Evolutionary conservation across 345 rosid genomes (phyloP), one percentile per base, ranked within the genome.

Genomic region (Corymbia maculata): DNA sequence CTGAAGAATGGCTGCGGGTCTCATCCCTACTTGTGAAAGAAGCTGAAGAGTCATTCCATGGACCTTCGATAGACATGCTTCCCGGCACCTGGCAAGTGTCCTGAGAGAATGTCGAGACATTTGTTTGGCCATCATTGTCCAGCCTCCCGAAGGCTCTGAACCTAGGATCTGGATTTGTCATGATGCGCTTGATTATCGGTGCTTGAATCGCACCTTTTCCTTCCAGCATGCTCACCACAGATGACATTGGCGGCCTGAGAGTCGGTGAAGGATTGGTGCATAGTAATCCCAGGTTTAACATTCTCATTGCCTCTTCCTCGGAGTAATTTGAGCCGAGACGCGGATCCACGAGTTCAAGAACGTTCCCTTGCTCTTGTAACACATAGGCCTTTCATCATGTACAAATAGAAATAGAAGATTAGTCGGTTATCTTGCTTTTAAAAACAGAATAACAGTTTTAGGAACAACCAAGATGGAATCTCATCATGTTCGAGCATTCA

Each of bases 181-280:
- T 52, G 59, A 88, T 90, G 52, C 97, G 94, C 92, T 93, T 97
- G 92, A 96, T 90, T 85, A 95, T 50, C 1, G 97, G 97, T 26
- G 99, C 95, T 89, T 96, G 94, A 70, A 97, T 93, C 16, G 98
- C 89, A 44, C 86, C 92, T 87, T 94, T 94, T 50, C 98, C 99
- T 88, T 97, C 97, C 1, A 96, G 89, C 99, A 97, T 97, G 28
- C 92, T 93, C 84, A 95, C 98, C 49, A 93, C 97, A 17, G 97
- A 93, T 45, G 99, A 94, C 98, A 97, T 96, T n/a, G 92, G 85
- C 88, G 99, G 99, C 90, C 99, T 93, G 45, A 96, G 84, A 47
- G 98, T 96, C 6, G 99, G 99, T 88, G 99, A 97, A 30, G 96
- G 95, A 85, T 96, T 97, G 86, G 99, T 96, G 94, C 99, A 97